Evolutionary conservation across 352 stramenopile species (phyloP).

Genomic region (Phytopythium litorale): DNA sequence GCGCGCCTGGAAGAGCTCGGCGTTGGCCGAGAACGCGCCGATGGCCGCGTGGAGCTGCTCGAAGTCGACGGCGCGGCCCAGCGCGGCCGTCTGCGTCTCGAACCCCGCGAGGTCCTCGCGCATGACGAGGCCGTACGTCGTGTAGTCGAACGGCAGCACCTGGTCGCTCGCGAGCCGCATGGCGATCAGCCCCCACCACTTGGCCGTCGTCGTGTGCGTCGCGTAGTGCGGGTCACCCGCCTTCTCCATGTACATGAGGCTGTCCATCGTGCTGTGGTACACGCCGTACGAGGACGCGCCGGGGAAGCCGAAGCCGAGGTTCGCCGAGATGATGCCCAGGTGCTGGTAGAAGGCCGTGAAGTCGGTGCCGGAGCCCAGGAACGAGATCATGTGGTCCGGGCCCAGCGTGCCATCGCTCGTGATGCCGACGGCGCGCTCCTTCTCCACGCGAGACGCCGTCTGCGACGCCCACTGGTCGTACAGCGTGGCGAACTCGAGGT

Average conservation of each 20-base stretch:
- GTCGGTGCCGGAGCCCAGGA: constrained; percentile 42
- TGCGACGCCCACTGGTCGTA: constrained; percentile 10
- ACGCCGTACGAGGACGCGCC: constrained; percentile 30
- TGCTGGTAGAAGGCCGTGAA: constrained; percentile 72
- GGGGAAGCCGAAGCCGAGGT: constrained; percentile 37
- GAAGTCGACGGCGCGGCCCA: constrained; percentile 14
- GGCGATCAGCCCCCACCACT: constrained; percentile 57
- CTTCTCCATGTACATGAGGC: constrained; percentile 60
- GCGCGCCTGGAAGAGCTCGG: constrained; percentile 15
- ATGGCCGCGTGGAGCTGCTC: constrained; percentile 12
- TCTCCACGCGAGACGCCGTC: not conserved
- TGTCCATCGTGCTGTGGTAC: constrained; percentile 86
- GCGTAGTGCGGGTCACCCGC: constrained; percentile 51
- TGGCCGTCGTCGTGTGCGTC: constrained; percentile 37
- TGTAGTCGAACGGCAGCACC: constrained; percentile 48
- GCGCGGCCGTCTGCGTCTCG: not conserved
- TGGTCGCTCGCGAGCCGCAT: constrained; percentile 39
- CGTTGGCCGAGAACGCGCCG: constrained; percentile 12
- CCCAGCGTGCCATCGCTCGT: constrained; percentile 15
- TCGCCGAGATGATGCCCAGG: constrained; percentile 61
- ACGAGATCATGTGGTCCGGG: constrained; percentile 27
- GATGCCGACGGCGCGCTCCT: constrained; percentile 3
- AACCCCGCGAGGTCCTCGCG: constrained; percentile 18
- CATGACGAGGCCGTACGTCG: constrained; percentile 39
- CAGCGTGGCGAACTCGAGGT: constrained; percentile 7